Evolutionary conservation across 192 early-diverging fungal species (phyloP), one percentile per base, ranked within the genome.

Genomic region (Phycomyces blakesleeanus): DNA sequence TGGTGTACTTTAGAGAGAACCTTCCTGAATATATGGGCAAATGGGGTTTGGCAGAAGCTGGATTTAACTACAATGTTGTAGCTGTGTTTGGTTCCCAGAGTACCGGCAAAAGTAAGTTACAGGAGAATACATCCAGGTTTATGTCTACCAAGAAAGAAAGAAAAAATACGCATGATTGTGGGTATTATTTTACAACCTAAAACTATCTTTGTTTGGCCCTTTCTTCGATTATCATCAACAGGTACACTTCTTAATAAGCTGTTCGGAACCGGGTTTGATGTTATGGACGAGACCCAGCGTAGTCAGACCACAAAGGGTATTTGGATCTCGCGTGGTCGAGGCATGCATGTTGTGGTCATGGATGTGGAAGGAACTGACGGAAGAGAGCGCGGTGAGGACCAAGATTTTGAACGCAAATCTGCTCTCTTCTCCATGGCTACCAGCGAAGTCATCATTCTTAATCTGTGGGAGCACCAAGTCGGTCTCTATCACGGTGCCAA

Each of bases 351-450:
- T 22, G 77, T 99, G 15, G 91, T 99, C 25, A 84, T 99, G 82
- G 97, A 99, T 77, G 97, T 99, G 5, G 97, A 99, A 72, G 97
- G 97, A 62, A 98, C 96, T 0, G 97, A 99, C 68, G 97, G 97
- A 39, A 87, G 96, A 42, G 97, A 98, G 72, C 90, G 96, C 51
- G 96, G 97, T 56, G 97, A 99, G 77, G 91, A 99, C 67, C 94
- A 97, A 80, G 94, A 99, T 67, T 99, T 99, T 80, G 97, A 99
- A 80, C 85, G 97, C 57, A 99, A 98, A 76, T 92, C 89, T 64
- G 96, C 97, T 20, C 78, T 99, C 39, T 99, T 99, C 73, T 96
- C 96, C 12, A 81, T 99, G 67, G 95, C 97, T 0, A 93, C 92
- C 9, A 79, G 89, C 5, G 94, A 98, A 73, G 96, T 98, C 29